Conservation (phyloP, 257 asterid genomes). For the Solanum pimpinellifolium region DNA sequence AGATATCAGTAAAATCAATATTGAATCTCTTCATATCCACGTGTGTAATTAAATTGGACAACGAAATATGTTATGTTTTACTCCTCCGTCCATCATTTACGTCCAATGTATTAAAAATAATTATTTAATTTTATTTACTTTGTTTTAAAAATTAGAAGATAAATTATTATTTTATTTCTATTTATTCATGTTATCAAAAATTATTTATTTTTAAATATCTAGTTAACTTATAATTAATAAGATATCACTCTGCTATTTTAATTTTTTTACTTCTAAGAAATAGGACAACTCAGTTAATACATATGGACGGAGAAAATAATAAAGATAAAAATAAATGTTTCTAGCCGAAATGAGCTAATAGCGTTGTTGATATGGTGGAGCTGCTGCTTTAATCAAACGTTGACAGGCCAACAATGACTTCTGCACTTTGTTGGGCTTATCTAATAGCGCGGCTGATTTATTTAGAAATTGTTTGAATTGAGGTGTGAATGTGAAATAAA, state of each 20-base stretch:
- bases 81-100: neutral
- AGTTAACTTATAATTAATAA: too few species aligned
- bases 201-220: too few species aligned
- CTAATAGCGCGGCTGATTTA: neutral
- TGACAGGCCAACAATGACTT: neutral
- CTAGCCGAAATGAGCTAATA: neutral
- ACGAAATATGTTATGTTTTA: neutral
- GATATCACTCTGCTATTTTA: too few species aligned
- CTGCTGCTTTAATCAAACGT: neutral
- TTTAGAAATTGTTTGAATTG: neutral
- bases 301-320: neutral
- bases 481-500: neutral
- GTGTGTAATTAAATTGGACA: neutral
- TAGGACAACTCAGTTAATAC: too few species aligned
- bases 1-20: neutral
- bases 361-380: neutral
- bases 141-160: too few species aligned
- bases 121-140: too few species aligned
- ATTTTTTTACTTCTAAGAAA: neutral
- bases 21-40: neutral
- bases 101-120: too few species aligned
- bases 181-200: too few species aligned
- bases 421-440: neutral
- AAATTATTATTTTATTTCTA: too few species aligned
- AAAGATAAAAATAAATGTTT: neutral